Base-by-base conservation (phyloP, 2,329 filamentous ascomycete genomes). In the Colletotrichum tabaci region DNA sequence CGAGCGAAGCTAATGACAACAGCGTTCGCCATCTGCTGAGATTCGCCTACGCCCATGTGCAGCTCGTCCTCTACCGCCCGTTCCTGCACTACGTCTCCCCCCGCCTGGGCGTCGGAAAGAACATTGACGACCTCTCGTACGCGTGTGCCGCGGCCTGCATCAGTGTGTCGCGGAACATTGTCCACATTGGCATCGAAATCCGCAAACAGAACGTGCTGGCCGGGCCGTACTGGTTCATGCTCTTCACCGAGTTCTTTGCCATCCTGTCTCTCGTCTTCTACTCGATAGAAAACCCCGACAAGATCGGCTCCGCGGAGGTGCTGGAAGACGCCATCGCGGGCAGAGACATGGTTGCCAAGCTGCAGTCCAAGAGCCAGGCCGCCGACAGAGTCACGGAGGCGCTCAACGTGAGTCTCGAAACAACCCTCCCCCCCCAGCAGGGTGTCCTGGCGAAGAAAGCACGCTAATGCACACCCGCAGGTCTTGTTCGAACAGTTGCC, bases 321-420 rank as follows among this genome's bases (percentile, higher is more conserved):
- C 85, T 98, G 71, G 92, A 92, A 64, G 96, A 98, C 82, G 96
- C 95, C 0, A 88, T 91, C 72, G 93, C 94, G 74, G 96, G 96
- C 21, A 93, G 93, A 77, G 92, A 96, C 74, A 94, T 95, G 73
- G 89, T 98, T 72, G 90, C 91, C 61, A 91, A 90, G 18, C 87
- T 98, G 69, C 93, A 95, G 3, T 91, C 93, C 76, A 92, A 93
- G 77, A 98, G 95, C 78, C 88, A 97, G 86, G 95, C 95, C 46
- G 96, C 96, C 3, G 94, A 98, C 79, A 88, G 94, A 73, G 96
- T 97, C 77, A 94, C 93, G 1, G 87, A 87, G 56, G 92, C 94
- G 50, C 86, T 99, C 38, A 89, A 91, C 79, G 94, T 96, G 86
- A 80, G 90, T 83, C 5, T 42, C 18, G 30, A 30, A 30, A 30